Percentiles rank a stretch among this genome's conserved stretches.
These are phyloP conservation scores for Pelargonium australe DNA, from an alignment of 441 rosid species.

Conservation along the genomic window DNA sequence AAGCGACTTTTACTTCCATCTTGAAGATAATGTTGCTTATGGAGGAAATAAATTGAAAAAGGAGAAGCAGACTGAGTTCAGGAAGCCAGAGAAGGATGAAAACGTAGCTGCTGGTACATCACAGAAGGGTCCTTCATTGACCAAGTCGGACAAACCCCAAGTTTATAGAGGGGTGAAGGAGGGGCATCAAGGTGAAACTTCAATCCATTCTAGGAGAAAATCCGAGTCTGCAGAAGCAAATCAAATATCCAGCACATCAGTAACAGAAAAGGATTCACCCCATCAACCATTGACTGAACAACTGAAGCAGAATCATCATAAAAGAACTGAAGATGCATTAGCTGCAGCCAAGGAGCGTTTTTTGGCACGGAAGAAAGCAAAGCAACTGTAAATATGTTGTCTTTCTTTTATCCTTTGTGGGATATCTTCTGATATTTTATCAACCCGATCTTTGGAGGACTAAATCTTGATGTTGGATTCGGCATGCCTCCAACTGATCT, in stretches of 20 bases:
- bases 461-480: too few species aligned
- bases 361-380: slow-evolving; percentile 68
- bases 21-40: slow-evolving; percentile 71
- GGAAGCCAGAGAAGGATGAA: slow-evolving; percentile 29
- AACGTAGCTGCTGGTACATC: slow-evolving; percentile 17
- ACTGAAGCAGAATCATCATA: slow-evolving; percentile 44
- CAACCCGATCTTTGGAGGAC: too few species aligned
- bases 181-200: slow-evolving; percentile 22
- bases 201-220: slow-evolving; percentile 21
- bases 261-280: slow-evolving; percentile 25
- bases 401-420: background rate
- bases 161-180: slow-evolving; percentile 26
- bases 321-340: slow-evolving; percentile 51
- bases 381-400: slow-evolving; percentile 19
- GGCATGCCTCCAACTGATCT: too few species aligned
- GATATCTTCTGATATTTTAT: too few species aligned
- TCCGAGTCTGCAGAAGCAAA: slow-evolving; percentile 29
- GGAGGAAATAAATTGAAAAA: slow-evolving; percentile 48
- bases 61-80: slow-evolving; percentile 35
- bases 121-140: slow-evolving; percentile 20
- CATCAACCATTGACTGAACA: slow-evolving; percentile 31
- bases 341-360: slow-evolving; percentile 75
- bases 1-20: slow-evolving; percentile 80
- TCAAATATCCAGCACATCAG: slow-evolving; percentile 21
- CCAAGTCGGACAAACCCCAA: slow-evolving; percentile 15